Conservation (phyloP, 2,329 filamentous ascomycete species). For the Epichloe sylvatica region DNA sequence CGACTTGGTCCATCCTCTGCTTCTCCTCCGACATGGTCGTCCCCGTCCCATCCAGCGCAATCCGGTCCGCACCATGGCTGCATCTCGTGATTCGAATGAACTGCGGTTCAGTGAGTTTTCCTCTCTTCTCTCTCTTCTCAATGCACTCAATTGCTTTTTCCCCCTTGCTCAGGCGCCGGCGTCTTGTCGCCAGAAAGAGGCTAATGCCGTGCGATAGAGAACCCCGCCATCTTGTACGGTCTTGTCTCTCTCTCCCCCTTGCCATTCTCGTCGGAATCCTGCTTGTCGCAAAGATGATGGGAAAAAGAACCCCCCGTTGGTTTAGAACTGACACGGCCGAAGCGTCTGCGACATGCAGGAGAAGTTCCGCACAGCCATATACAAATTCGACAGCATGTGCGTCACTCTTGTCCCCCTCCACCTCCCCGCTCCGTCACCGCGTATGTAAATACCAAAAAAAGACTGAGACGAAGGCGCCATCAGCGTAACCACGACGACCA, state of each 20-base stretch:
- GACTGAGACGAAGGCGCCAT: background rate
- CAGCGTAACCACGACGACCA: conserved; percentile 52
- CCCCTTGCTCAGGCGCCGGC: no score
- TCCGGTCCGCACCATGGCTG: conserved; percentile 4
- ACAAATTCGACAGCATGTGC: conserved; percentile 72
- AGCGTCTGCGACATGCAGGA: conserved; percentile 94
- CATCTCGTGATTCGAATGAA: conserved; percentile 3
- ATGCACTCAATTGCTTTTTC: background rate
- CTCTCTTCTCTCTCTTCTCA: background rate
- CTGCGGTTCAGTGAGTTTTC: conserved; percentile 21
- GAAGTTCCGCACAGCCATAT: conserved; percentile 72
- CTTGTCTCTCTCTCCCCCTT: no score
- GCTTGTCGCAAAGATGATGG: background rate
- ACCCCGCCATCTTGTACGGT: conserved; percentile 38
- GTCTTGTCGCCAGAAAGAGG: background rate
- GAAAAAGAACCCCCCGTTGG: background rate
- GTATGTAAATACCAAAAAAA: background rate
- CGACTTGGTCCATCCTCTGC: background rate
- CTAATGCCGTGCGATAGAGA: conserved; percentile 21
- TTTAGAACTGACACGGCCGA: background rate
- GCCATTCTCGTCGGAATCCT: background rate
- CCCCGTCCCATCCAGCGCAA: background rate
- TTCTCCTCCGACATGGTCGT: background rate
- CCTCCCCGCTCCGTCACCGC: no score
- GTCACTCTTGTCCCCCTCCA: conserved; percentile 6